Evolutionary conservation across 257 asterid species (phyloP), one percentile per base, ranked within the genome.

Genomic region (Solanum appendiculatum): DNA sequence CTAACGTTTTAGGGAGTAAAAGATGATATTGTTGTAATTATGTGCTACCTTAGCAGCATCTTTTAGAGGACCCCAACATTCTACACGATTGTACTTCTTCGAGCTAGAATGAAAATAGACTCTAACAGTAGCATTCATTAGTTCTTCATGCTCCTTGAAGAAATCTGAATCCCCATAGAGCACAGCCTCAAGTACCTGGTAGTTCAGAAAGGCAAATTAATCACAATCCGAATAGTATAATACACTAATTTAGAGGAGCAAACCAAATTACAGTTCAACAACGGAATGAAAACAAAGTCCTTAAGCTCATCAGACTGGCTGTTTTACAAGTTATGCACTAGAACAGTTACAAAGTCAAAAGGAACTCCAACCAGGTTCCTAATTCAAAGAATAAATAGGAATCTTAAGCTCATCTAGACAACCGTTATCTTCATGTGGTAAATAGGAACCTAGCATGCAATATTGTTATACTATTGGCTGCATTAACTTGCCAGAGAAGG

Each of bases 31-130:
- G 64, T 44, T 23, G 54, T 44, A 27, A 80, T 27, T 80, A 23
- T 9, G n/a, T 80, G 84, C 48, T 90, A 94, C 99, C 96, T 88
- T 68, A 70, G 93, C 96, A 60, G 98, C 98, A 88, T 94, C 96
- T 93, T 91, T 92, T 86, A 95, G 93, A 0, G 98, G 95, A 5
- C 99, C 98, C 99, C 98, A 95, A 54, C 96, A 95, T 87, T 96
- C 99, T 36, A 92, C 91, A 10, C 93, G 94, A 73, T 96, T 94
- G 89, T 95, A 96, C 69, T 92, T 95, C 77, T 89, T 92, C 27
- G 93, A 94, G 91, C 98, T 94, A 1, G 99, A 96, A 89, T 96
- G 98, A 90, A 96, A 96, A 87, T 92, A 95, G 15, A 96, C 95
- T 84, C 98, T 93, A 84, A 95, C 98, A 72, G 88, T 33, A 21